phyloP scores from a whole-genome alignment of 192 early-diverging fungal genomes.

The Backusella psychrophila region DNA sequence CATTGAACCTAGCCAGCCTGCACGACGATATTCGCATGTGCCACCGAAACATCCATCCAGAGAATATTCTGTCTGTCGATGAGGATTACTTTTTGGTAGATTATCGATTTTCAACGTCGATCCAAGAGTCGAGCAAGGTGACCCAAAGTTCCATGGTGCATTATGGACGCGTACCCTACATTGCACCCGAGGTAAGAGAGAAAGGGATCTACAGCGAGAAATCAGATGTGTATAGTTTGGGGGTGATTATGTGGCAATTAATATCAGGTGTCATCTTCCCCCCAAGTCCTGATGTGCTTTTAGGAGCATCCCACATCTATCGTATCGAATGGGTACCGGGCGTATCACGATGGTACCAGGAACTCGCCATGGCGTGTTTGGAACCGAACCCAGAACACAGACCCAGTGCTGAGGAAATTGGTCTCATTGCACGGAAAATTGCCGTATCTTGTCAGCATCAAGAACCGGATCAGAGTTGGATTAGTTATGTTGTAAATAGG shows the following conservation, averaged over 20 bases:
- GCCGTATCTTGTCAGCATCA: conserved; percentile 1
- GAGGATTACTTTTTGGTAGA: conserved; percentile 29
- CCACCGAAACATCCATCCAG: conserved; percentile 32
- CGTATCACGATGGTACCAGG: conserved; percentile 30
- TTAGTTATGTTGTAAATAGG: conserved; percentile 9
- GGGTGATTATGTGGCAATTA: conserved; percentile 35
- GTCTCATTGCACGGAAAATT: conserved; percentile 18
- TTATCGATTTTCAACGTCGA: conserved; percentile 31
- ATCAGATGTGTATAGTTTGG: conserved; percentile 27
- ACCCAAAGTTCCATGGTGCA: conserved; percentile 23
- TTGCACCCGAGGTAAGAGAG: conserved; percentile 29
- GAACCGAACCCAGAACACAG: conserved; percentile 26
- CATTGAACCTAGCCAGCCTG: conserved; percentile 28
- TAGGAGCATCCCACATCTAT: conserved; percentile 18
- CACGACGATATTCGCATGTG: conserved; percentile 35
- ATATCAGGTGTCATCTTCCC: conserved; percentile 27
- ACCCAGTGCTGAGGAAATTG: conserved; percentile 26
- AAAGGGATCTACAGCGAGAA: conserved; percentile 24
- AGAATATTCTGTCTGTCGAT: conserved; percentile 27
- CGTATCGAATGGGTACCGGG: conserved; percentile 31
- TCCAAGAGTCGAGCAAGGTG: conserved; percentile 24
- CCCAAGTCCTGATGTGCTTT: conserved; percentile 17
- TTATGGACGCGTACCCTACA: conserved; percentile 32
- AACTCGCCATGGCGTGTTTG: conserved; percentile 24
- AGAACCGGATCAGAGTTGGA: conserved; percentile 6